Percentiles rank a stretch among this genome's conserved stretches.
These are phyloP conservation scores for Trapa bicornis DNA, from an alignment of 345 rosid genomes.

Conservation along the genomic window DNA sequence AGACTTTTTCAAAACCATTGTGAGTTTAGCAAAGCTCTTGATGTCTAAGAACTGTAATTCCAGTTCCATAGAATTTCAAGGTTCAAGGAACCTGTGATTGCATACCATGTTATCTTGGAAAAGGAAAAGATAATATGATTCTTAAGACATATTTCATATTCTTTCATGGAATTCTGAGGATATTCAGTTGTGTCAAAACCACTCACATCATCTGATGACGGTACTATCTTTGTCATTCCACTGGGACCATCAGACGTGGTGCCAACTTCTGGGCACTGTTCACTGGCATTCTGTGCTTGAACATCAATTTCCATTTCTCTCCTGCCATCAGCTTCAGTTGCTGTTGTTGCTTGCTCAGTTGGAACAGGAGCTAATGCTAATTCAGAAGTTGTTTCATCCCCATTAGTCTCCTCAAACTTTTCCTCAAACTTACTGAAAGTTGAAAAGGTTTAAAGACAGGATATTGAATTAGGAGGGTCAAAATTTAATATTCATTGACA, in stretches of 20 bases:
- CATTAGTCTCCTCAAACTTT: constrained; percentile 2
- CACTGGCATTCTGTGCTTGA: background rate
- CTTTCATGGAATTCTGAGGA: background rate
- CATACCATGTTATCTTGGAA: background rate
- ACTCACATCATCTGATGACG: constrained; percentile 7
- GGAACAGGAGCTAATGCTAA: background rate
- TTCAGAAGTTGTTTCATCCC: background rate
- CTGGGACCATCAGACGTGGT: background rate
- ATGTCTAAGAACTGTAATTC: background rate
- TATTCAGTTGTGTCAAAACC: background rate
- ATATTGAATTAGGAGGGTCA: background rate
- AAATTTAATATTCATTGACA: background rate
- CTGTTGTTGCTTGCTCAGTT: background rate
- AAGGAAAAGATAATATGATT: background rate
- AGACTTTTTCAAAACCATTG: background rate
- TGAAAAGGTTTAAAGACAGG: background rate
- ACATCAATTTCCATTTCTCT: background rate
- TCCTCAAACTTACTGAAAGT: constrained; percentile 1
- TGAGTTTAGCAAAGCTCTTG: background rate
- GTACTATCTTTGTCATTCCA: constrained; percentile 5
- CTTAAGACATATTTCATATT: background rate
- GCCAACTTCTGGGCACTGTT: constrained; percentile 3
- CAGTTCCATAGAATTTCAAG: background rate
- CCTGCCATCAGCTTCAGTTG: background rate
- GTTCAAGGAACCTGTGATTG: background rate